These are phyloP conservation scores for Penicillium lagena DNA, from an alignment of 495 filamentous ascomycete genomes.

Conservation along the genomic window DNA sequence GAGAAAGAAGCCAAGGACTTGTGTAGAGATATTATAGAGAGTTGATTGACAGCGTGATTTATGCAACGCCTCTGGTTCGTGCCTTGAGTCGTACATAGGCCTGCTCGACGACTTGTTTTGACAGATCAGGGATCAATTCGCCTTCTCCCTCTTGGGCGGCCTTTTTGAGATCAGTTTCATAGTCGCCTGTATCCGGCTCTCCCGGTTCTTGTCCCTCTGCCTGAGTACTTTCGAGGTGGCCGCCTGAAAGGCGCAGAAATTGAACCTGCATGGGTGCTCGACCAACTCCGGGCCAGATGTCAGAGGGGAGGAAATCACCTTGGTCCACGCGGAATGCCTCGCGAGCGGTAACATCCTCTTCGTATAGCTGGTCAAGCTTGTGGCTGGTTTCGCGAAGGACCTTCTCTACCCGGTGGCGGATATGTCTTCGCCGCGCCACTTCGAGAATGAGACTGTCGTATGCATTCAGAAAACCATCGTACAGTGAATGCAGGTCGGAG, in stretches of 20 bases:
- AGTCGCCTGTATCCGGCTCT: neutral
- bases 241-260: conserved; percentile 38
- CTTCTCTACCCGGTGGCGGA: conserved; percentile 65
- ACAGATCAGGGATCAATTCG: conserved; percentile 46
- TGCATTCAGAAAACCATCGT: conserved; percentile 74
- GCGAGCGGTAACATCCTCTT: conserved; percentile 65
- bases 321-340: conserved; percentile 76
- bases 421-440: conserved; percentile 61
- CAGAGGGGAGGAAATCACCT: conserved; percentile 78
- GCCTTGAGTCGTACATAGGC: conserved; percentile 37
- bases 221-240: conserved; percentile 20
- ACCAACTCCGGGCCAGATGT: conserved; percentile 77
- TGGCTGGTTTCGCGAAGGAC: conserved; percentile 69
- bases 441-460: conserved; percentile 83
- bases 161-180: neutral
- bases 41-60: neutral
- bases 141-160: conserved; percentile 22
- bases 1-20: no score
- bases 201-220: conserved; percentile 1
- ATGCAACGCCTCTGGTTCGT: conserved; percentile 12
- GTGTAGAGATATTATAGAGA: no score
- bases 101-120: conserved; percentile 47
- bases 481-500: conserved; percentile 64
- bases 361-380: conserved; percentile 68
- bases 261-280: conserved; percentile 53